Conservation (phyloP, 768 basidiomycete species). For the Boletus rubroflammeus region DNA sequence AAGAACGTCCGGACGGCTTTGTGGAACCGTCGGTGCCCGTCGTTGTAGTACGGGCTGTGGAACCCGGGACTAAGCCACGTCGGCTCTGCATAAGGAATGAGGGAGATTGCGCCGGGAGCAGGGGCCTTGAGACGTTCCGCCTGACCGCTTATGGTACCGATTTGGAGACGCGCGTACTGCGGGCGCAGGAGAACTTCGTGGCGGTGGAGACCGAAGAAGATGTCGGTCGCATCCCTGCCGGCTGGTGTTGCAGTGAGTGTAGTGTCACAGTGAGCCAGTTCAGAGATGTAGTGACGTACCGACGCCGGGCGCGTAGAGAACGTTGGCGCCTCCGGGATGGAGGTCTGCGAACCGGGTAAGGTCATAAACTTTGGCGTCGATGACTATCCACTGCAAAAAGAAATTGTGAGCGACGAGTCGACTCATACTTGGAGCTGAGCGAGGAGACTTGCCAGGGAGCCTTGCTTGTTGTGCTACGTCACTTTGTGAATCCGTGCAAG, state of each 20-base stretch:
- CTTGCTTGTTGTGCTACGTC: slow-evolving; percentile 81
- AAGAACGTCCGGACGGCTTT: slow-evolving; percentile 72
- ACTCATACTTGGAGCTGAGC: background rate
- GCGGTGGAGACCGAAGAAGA: slow-evolving; percentile 84
- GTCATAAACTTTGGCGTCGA: slow-evolving; percentile 81
- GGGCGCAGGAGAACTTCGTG: slow-evolving; percentile 75
- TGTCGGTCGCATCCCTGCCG: slow-evolving; percentile 71
- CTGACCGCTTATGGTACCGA: slow-evolving; percentile 59
- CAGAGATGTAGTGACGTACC: slow-evolving; percentile 40
- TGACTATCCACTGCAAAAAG: slow-evolving; percentile 65
- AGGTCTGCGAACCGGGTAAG: slow-evolving; percentile 76
- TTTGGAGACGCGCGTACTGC: slow-evolving; percentile 66
- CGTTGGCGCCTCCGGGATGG: slow-evolving; percentile 81
- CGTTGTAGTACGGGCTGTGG: slow-evolving; percentile 74
- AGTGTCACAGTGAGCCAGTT: background rate
- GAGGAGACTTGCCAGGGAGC: slow-evolving; percentile 59
- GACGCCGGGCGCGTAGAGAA: slow-evolving; percentile 61
- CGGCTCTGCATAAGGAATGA: slow-evolving; percentile 83
- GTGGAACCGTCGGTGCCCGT: slow-evolving; percentile 72
- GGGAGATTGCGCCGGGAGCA: slow-evolving; percentile 60
- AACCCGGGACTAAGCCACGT: slow-evolving; percentile 72
- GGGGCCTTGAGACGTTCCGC: slow-evolving; percentile 51
- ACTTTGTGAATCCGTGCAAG: background rate
- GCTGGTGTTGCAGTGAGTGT: slow-evolving; percentile 36
- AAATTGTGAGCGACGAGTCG: background rate